Evolutionary conservation across 129 eudicot genomes (phyloP).

Genomic region (Artemisia tridentata): DNA sequence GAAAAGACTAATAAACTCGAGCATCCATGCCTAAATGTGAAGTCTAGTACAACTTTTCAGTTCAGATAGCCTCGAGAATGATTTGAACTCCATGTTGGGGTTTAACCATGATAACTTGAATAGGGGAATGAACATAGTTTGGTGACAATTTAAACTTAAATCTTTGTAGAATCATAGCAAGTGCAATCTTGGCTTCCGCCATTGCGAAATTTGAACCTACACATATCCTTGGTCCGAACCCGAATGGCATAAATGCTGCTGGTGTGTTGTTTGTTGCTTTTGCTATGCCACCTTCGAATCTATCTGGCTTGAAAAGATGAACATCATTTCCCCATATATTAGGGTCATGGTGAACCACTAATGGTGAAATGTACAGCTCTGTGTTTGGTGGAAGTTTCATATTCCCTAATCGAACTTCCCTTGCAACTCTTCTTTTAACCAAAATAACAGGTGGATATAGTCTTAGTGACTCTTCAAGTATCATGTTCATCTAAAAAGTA

Average conservation of each 20-base stretch:
- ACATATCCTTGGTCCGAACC: constrained; percentile 73
- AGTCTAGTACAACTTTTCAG: neutral
- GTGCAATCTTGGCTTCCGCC: constrained; percentile 59
- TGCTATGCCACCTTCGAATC: constrained; percentile 64
- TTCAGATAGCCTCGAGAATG: constrained; percentile 32
- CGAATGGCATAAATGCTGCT: constrained; percentile 68
- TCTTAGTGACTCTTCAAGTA: constrained; percentile 67
- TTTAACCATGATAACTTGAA: constrained; percentile 51
- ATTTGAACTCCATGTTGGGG: constrained; percentile 63
- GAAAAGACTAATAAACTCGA: no score
- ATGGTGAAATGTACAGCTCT: constrained; percentile 56
- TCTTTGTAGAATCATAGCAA: constrained; percentile 62
- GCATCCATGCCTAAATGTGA: no score
- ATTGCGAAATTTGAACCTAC: constrained; percentile 63
- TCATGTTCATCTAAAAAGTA: constrained; percentile 59
- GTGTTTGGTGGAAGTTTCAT: constrained; percentile 43
- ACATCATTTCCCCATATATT: constrained; percentile 77
- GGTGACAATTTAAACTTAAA: constrained; percentile 56
- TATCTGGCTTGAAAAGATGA: constrained; percentile 60
- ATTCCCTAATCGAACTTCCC: constrained; percentile 43
- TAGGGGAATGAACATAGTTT: constrained; percentile 56
- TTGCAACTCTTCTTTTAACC: constrained; percentile 43
- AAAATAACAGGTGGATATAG: constrained; percentile 69
- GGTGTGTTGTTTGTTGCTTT: constrained; percentile 64
- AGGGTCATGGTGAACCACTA: constrained; percentile 73